Evolutionary conservation across 2,329 filamentous ascomycete genomes (phyloP).

Genomic region (Colletotrichum graminicola): DNA sequence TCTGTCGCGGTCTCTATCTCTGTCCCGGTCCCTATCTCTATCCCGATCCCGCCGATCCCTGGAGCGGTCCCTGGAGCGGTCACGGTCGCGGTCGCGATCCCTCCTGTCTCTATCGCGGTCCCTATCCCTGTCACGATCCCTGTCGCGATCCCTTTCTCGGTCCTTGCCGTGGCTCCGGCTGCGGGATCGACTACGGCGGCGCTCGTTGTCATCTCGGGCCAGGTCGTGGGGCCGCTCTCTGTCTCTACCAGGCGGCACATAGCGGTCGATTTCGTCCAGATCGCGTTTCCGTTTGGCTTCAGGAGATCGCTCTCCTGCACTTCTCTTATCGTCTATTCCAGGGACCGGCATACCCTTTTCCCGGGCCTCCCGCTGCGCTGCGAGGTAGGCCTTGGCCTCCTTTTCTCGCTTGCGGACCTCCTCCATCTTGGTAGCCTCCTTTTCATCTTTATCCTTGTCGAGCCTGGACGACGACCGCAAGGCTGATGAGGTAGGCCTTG

Average conservation of each 20-base stretch:
- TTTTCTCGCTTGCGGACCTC: conserved; percentile 73
- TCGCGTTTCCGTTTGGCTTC: conserved; percentile 56
- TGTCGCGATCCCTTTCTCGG: conserved; percentile 49
- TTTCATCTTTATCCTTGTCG: conserved; percentile 59
- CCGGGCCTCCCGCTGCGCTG: conserved; percentile 71
- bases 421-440: conserved; percentile 70
- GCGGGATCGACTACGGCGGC: conserved; percentile 53
- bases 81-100: conserved; percentile 50
- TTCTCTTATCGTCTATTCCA: conserved; percentile 67
- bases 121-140: conserved; percentile 51
- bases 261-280: conserved; percentile 59
- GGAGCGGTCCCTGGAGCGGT: conserved; percentile 45
- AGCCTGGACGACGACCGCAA: conserved; percentile 25
- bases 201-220: conserved; percentile 49
- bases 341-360: conserved; percentile 70
- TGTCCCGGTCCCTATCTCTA: background rate
- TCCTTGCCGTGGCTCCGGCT: conserved; percentile 52
- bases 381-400: conserved; percentile 74
- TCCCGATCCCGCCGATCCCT: conserved; percentile 46
- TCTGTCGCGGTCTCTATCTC: conserved; percentile 9
- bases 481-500: conserved; percentile 50
- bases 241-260: conserved; percentile 60
- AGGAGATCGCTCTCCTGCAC: conserved; percentile 55
- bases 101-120: conserved; percentile 49
- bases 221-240: conserved; percentile 44